A percentile compares a stretch with the other conserved stretches of the same genome.
These are phyloP conservation scores for Dalbergia cultrata DNA, from an alignment of 306 rosid genomes.

Conservation along the genomic window DNA sequence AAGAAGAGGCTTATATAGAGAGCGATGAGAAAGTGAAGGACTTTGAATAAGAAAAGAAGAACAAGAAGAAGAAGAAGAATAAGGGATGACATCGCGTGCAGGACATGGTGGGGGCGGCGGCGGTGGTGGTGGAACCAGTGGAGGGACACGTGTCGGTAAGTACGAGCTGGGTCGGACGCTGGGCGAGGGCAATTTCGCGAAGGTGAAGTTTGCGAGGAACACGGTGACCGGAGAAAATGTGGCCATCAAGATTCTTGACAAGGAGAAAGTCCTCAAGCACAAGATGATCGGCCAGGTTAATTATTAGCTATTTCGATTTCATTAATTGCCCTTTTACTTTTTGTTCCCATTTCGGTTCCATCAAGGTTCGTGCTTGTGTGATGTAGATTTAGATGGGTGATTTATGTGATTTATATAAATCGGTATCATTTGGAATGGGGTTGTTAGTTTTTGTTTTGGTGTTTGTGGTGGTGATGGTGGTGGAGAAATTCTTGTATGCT, in stretches of 20 bases:
- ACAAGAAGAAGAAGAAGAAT: neutral
- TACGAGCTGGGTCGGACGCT: slow-evolving; percentile 74
- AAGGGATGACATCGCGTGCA: slow-evolving; percentile 49
- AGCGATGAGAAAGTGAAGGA: slow-evolving; percentile 12
- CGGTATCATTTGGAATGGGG: neutral
- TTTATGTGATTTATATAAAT: neutral
- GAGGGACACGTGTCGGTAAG: slow-evolving; percentile 68
- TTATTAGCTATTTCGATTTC: neutral
- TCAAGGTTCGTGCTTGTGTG: neutral
- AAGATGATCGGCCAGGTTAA: slow-evolving; percentile 79
- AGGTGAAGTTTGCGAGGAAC: slow-evolving; percentile 76
- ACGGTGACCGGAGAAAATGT: slow-evolving; percentile 61
- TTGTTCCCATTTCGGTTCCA: too few species aligned
- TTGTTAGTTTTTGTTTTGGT: too few species aligned
- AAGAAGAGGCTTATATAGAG: slow-evolving; percentile 63
- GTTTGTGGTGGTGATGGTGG: too few species aligned
- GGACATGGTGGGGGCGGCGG: neutral
- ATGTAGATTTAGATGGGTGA: neutral
- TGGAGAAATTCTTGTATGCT: too few species aligned
- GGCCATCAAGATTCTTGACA: slow-evolving; percentile 79
- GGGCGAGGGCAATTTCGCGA: slow-evolving; percentile 78
- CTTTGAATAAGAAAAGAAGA: neutral
- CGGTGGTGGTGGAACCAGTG: neutral
- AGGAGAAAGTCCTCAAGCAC: slow-evolving; percentile 77
- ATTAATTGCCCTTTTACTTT: neutral